Evolutionary conservation across 257 asterid species (phyloP).

Genomic region (Misopates orontium): DNA sequence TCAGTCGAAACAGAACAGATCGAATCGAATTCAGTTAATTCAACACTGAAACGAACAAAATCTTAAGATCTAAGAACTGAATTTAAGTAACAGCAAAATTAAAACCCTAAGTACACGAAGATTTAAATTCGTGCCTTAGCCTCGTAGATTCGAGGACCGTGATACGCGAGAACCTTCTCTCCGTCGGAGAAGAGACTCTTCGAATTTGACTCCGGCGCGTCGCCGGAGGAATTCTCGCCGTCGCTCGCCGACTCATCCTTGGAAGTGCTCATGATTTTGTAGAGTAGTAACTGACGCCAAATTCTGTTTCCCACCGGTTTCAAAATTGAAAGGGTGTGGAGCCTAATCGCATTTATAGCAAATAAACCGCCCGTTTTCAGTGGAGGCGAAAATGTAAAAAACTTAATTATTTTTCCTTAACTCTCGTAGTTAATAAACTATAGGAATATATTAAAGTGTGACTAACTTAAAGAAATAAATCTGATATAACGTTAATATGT

Average conservation of each 20-base stretch:
- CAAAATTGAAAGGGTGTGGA: no score
- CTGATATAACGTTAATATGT: no score
- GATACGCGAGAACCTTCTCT: slow-evolving; percentile 89
- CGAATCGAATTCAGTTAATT: background rate
- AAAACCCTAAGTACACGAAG: slow-evolving; percentile 35
- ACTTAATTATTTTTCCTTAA: no score
- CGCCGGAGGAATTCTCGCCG: slow-evolving; percentile 73
- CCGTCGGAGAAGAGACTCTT: slow-evolving; percentile 66
- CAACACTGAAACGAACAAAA: background rate
- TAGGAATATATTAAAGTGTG: no score
- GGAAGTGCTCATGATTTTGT: slow-evolving; percentile 41
- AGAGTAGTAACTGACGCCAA: no score
- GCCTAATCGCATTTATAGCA: no score
- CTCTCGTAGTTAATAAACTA: no score
- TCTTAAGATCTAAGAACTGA: background rate
- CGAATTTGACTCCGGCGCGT: slow-evolving; percentile 54
- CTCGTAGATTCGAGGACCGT: slow-evolving; percentile 83
- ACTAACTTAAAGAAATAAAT: no score
- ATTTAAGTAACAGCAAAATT: background rate
- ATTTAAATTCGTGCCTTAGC: slow-evolving; percentile 45
- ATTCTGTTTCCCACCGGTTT: no score
- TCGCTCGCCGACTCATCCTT: slow-evolving; percentile 65
- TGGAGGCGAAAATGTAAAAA: no score
- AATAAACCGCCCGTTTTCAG: no score
- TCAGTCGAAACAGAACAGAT: background rate